A percentile compares a stretch with the other conserved stretches of the same genome.
These are phyloP conservation scores for Amanita pallidorosea DNA, from an alignment of 768 basidiomycete genomes.

Conservation along the genomic window DNA sequence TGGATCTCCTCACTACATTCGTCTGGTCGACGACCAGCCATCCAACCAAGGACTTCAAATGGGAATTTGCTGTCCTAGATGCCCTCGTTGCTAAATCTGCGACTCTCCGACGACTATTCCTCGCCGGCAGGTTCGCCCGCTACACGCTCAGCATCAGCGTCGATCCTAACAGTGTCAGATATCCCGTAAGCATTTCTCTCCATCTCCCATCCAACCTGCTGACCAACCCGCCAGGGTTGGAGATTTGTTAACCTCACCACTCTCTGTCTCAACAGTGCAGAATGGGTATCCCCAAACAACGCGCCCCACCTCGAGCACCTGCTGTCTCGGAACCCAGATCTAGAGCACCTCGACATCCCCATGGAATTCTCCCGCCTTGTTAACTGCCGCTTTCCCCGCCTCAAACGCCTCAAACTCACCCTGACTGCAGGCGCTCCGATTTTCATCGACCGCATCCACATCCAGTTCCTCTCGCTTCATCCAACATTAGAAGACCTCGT, in stretches of 20 bases:
- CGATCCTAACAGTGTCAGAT: conserved; percentile 20
- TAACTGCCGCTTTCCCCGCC: conserved; percentile 25
- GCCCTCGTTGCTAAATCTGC: conserved; percentile 16
- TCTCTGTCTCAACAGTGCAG: conserved; percentile 17
- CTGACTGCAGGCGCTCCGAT: conserved; percentile 28
- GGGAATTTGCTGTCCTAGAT: conserved; percentile 29
- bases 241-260: conserved; percentile 18
- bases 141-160: conserved; percentile 20
- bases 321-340: conserved; percentile 16
- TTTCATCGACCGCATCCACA: conserved; percentile 22
- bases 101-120: conserved; percentile 22
- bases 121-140: conserved; percentile 27
- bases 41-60: conserved; percentile 20
- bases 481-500: conserved; percentile 32
- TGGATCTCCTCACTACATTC: conserved; percentile 30
- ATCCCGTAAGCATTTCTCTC: conserved; percentile 24
- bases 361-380: conserved; percentile 30
- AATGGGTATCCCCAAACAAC: conserved; percentile 20
- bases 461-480: conserved; percentile 32
- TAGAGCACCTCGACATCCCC: conserved; percentile 34
- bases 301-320: conserved; percentile 19
- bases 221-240: conserved; percentile 17
- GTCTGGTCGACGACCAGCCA: conserved; percentile 29
- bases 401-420: conserved; percentile 29
- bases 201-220: not conserved